Evolutionary conservation across 176 grass and related monocot genomes (phyloP), one percentile per base, ranked within the genome.

Genomic region (Rhipidocladum racemiflorum): DNA sequence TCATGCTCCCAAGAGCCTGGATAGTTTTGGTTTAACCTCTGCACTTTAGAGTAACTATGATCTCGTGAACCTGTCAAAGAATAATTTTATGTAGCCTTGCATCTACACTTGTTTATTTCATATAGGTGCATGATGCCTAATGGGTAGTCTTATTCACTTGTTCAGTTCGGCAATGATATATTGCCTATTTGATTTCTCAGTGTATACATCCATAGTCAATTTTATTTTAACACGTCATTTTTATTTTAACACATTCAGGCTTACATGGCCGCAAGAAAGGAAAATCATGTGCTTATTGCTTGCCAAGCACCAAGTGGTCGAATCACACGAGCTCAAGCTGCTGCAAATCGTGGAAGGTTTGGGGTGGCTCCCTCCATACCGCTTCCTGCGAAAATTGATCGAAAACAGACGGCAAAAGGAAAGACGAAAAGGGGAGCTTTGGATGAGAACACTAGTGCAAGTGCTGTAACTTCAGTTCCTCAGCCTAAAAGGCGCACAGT

Each of bases 231-330:
- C 65, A 54, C 30, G n/a, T n/a, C 1, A 34, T 34, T 34, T 34
- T 34, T 34, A 34, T 34, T 34, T 34, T n/a, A 21, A 63, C 64
- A 53, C 29, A n/a, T 75, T 72, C 71, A 81, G 88, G 68, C 27
- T 70, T 53, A 40, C 25, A 80, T 86, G 86, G 83, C 84, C 13
- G 76, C 85, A 85, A 91, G 85, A 85, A 94, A 89, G 87, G 86
- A 65, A 48, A 87, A 75, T 66, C 48, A 27, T 34, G 61, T 69
- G 53, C 73, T 36, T 72, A 50, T 24, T 61, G 72, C 71, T 74
- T 29, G 56, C 44, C 81, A 79, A 82, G 77, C 57, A 71, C 68
- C 84, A 59, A 59, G 54, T 85, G 86, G 72, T 13, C 74, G 89
- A 79, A 65, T 94, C 53, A 94, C 89, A 70, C 76, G 92, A 51